Evolutionary conservation across 1,284 basidiomycete species (phyloP).

Genomic region (Stereum hirsutum): DNA sequence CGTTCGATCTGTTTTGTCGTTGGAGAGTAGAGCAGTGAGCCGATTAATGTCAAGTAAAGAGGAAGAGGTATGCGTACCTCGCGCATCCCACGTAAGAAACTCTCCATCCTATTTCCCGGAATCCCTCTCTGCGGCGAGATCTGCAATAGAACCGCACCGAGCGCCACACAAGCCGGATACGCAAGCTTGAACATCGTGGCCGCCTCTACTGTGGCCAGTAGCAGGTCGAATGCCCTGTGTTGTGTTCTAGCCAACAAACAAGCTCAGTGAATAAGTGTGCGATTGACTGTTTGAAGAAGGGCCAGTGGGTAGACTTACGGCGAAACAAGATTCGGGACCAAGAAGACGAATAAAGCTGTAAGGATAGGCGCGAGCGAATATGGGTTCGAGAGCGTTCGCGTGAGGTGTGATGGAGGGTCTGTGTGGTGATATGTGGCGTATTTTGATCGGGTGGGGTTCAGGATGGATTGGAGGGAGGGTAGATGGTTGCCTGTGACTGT

Average conservation of each 20-base stretch:
- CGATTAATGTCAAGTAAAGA: not conserved
- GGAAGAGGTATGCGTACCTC: slow-evolving; percentile 40
- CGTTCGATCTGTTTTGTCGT: slow-evolving; percentile 49
- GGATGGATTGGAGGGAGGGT: slow-evolving; percentile 33
- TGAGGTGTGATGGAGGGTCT: slow-evolving; percentile 26
- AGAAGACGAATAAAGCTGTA: slow-evolving; percentile 34
- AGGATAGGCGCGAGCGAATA: slow-evolving; percentile 30
- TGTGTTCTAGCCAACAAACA: slow-evolving; percentile 30
- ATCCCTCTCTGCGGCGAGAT: slow-evolving; percentile 65
- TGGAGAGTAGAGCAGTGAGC: too few species aligned
- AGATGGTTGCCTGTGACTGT: slow-evolving; percentile 47
- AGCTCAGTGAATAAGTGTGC: not conserved
- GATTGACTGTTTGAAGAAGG: not conserved
- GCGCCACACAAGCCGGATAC: slow-evolving; percentile 69
- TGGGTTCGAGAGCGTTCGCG: slow-evolving; percentile 43
- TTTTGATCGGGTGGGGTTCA: slow-evolving; percentile 34
- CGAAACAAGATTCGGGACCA: slow-evolving; percentile 35
- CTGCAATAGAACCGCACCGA: slow-evolving; percentile 80
- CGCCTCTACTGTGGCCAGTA: slow-evolving; percentile 67
- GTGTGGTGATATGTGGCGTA: slow-evolving; percentile 16
- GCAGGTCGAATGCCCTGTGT: slow-evolving; percentile 64
- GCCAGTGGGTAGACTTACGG: slow-evolving; percentile 28
- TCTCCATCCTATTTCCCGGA: slow-evolving; percentile 36
- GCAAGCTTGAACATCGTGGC: slow-evolving; percentile 73
- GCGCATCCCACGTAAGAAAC: slow-evolving; percentile 68